Percentiles rank a stretch among this genome's conserved stretches.
phyloP scores from a whole-genome alignment of 2,329 filamentous ascomycete genomes.

The Pyrenochaeta sp. region DNA sequence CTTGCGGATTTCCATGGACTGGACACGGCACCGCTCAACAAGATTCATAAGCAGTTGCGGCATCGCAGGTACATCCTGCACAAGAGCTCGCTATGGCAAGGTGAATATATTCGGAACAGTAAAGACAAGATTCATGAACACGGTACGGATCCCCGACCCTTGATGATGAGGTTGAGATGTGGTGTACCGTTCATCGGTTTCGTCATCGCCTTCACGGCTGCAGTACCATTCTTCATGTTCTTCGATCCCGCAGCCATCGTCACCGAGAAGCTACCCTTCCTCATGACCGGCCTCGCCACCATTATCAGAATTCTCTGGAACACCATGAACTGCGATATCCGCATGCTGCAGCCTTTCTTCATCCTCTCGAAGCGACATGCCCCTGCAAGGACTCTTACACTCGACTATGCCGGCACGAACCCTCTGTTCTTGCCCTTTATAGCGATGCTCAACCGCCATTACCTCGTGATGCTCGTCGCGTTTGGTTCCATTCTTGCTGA shows the following conservation, averaged over 20 bases:
- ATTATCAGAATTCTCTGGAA: constrained; percentile 74
- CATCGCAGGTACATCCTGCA: constrained; percentile 72
- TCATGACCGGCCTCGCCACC: constrained; percentile 71
- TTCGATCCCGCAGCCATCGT: constrained; percentile 60
- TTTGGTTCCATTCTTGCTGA: constrained; percentile 77
- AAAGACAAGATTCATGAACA: constrained; percentile 59
- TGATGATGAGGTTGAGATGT: constrained; percentile 70
- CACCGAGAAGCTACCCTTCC: constrained; percentile 70
- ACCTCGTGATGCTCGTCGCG: constrained; percentile 72
- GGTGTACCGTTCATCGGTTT: constrained; percentile 68
- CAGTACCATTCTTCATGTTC: constrained; percentile 72
- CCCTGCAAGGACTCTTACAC: constrained; percentile 69
- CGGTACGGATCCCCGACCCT: constrained; percentile 65
- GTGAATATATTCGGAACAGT: constrained; percentile 60
- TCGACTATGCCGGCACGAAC: constrained; percentile 77
- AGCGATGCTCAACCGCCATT: constrained; percentile 70
- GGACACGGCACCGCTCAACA: constrained; percentile 70
- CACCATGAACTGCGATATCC: constrained; percentile 72
- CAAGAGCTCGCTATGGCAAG: constrained; percentile 75
- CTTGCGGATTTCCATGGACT: constrained; percentile 77
- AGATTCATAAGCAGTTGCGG: constrained; percentile 74
- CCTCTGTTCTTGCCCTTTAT: constrained; percentile 71
- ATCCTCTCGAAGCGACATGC: constrained; percentile 73
- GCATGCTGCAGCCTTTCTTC: constrained; percentile 79
- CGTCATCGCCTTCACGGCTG: constrained; percentile 63